Evolutionary conservation across 139 green algal species (phyloP).

Genomic region (Volvox reticuliferus): DNA sequence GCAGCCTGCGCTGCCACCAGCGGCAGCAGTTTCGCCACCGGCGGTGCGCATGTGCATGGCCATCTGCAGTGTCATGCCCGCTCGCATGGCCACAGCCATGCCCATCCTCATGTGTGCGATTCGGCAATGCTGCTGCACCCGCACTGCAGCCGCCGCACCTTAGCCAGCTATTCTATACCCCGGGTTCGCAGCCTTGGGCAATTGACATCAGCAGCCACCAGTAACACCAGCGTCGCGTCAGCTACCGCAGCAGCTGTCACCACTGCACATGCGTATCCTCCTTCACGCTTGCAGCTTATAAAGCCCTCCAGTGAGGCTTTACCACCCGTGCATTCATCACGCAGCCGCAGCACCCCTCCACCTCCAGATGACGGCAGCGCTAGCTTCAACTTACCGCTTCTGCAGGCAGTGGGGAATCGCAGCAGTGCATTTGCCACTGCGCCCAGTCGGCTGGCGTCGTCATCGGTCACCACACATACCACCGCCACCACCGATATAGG

Average conservation of each 20-base stretch:
- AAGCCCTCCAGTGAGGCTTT: neutral
- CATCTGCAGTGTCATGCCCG: neutral
- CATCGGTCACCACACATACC: neutral
- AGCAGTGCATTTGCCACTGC: neutral
- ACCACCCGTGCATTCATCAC: neutral
- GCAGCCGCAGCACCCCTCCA: neutral
- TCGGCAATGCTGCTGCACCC: neutral
- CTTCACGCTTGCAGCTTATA: neutral
- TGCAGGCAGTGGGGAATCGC: neutral
- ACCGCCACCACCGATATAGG: neutral
- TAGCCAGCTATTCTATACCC: neutral
- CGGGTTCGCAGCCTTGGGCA: neutral
- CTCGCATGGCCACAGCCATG: neutral
- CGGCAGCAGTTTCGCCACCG: neutral
- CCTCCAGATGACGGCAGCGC: neutral
- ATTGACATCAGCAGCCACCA: neutral
- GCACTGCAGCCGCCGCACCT: neutral
- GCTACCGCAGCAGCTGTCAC: neutral
- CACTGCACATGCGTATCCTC: neutral
- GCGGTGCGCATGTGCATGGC: neutral
- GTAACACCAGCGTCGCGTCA: neutral
- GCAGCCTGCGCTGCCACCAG: neutral
- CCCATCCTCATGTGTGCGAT: neutral
- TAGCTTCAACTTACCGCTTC: neutral
- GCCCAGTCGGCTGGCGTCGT: neutral